Evolutionary conservation across 805 yeast genomes (phyloP).

Genomic region (Saccharomyces jurei): DNA sequence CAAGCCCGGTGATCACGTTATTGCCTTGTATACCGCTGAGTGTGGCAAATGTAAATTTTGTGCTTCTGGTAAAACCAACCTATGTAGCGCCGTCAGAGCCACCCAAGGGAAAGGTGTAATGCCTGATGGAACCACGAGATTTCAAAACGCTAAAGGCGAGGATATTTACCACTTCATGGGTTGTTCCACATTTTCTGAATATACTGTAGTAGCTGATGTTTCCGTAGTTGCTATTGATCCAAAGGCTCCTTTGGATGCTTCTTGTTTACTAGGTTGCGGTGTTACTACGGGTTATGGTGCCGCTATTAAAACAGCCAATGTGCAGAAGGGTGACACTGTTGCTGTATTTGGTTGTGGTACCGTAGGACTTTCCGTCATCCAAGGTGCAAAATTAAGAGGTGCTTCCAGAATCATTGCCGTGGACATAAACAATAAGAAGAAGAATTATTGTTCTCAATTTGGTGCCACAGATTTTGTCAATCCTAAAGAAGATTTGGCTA

Average conservation of each 20-base stretch:
- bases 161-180: slow-evolving; percentile 92
- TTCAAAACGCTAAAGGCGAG: slow-evolving; percentile 73
- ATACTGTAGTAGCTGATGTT: slow-evolving; percentile 96
- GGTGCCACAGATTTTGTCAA: slow-evolving; percentile 95
- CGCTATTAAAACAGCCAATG: slow-evolving; percentile 82
- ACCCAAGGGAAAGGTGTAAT: slow-evolving; percentile 97
- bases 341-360: slow-evolving; percentile 98
- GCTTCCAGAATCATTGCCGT: slow-evolving; percentile 78
- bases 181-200: slow-evolving; percentile 92
- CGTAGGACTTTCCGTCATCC: slow-evolving; percentile 92
- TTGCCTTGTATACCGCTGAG: slow-evolving; percentile 94
- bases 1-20: slow-evolving; percentile 87
- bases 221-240: slow-evolving; percentile 89
- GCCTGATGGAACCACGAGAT: slow-evolving; percentile 97
- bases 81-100: slow-evolving; percentile 91
- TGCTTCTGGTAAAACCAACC: slow-evolving; percentile 87
- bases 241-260: slow-evolving; percentile 73
- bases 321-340: slow-evolving; percentile 83
- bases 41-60: slow-evolving; percentile 94
- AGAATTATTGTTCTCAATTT: slow-evolving; percentile 77
- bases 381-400: slow-evolving; percentile 80
- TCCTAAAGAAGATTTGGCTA: slow-evolving; percentile 60
- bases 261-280: slow-evolving; percentile 95
- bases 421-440: slow-evolving; percentile 78
- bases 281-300: slow-evolving; percentile 98